Conservation (phyloP, 78 protist genomes). For the Dictyostelium purpureum region DNA sequence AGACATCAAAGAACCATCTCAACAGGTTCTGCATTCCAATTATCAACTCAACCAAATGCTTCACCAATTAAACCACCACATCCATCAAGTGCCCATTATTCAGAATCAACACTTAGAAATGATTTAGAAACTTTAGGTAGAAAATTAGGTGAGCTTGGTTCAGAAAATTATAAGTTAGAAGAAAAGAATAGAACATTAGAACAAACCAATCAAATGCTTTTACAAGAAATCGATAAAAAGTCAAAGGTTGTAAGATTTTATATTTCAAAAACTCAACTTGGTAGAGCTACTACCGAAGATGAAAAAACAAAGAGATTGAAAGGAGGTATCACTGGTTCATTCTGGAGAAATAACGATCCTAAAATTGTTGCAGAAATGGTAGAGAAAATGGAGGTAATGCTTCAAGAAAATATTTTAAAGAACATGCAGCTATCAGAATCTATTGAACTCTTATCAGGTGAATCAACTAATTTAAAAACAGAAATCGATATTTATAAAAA, state of each 20-base stretch:
- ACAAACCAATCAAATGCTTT: background rate
- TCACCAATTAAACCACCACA: background rate
- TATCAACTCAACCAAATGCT: background rate
- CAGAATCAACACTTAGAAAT: background rate
- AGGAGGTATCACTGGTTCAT: constrained; percentile 43
- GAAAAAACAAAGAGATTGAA: constrained; percentile 58
- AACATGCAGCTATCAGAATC: constrained; percentile 54
- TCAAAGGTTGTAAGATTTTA: constrained; percentile 40
- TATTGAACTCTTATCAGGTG: constrained; percentile 14
- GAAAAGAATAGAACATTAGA: constrained; percentile 54
- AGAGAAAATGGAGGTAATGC: constrained; percentile 61
- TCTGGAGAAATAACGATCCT: constrained; percentile 74
- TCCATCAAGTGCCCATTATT: background rate
- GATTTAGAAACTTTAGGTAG: constrained; percentile 53
- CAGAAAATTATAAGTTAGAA: constrained; percentile 52
- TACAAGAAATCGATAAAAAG: constrained; percentile 51
- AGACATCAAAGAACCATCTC: constrained; percentile 33
- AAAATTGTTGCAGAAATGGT: constrained; percentile 64
- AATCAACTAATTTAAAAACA: constrained; percentile 5
- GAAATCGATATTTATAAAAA: constrained; percentile 1
- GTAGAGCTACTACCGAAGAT: constrained; percentile 39
- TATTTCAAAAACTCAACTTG: constrained; percentile 68
- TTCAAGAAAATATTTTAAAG: constrained; percentile 64
- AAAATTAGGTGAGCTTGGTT: constrained; percentile 61
- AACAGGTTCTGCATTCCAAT: constrained; percentile 20